These are phyloP conservation scores for Scleroderma bovista DNA, from an alignment of 768 basidiomycete genomes.

Conservation along the genomic window DNA sequence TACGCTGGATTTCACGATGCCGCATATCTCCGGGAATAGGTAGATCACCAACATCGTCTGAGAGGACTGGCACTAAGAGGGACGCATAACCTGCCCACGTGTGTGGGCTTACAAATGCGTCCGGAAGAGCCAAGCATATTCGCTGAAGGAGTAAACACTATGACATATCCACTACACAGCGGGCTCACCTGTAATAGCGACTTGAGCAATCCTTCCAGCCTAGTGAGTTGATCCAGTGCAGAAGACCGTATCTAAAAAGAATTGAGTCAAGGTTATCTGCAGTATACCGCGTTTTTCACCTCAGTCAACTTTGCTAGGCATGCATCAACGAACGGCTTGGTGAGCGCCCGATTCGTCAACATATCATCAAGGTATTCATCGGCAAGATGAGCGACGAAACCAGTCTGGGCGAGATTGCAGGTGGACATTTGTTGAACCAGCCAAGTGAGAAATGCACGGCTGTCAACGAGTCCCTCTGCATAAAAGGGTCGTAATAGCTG, in stretches of 20 bases:
- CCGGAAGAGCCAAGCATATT: slow-evolving; percentile 63
- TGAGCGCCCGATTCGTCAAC: slow-evolving; percentile 57
- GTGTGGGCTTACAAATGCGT: slow-evolving; percentile 68
- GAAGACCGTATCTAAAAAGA: slow-evolving; percentile 48
- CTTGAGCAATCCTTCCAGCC: slow-evolving; percentile 48
- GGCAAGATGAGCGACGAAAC: slow-evolving; percentile 67
- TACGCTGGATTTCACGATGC: slow-evolving; percentile 41
- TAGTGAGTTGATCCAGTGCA: slow-evolving; percentile 49
- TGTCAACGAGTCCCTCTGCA: slow-evolving; percentile 75
- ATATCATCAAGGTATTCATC: slow-evolving; percentile 79
- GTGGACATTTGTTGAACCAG: slow-evolving; percentile 69
- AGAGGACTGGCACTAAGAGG: slow-evolving; percentile 36
- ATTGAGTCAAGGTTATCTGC: not conserved
- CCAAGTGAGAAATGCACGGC: slow-evolving; percentile 72
- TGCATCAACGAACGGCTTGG: slow-evolving; percentile 66
- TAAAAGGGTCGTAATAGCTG: slow-evolving; percentile 72
- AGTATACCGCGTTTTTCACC: slow-evolving; percentile 30
- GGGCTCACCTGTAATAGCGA: slow-evolving; percentile 54
- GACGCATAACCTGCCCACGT: slow-evolving; percentile 54
- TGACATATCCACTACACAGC: not conserved
- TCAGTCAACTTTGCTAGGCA: slow-evolving; percentile 63
- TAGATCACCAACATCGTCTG: slow-evolving; percentile 32
- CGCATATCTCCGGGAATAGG: slow-evolving; percentile 16
- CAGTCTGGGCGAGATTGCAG: slow-evolving; percentile 78
- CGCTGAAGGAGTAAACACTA: slow-evolving; percentile 38